Percentiles rank a stretch among this genome's conserved stretches.
Evolutionary conservation across 176 grass and related monocot genomes (phyloP).

Genomic region (Cymbopogon citratus): DNA sequence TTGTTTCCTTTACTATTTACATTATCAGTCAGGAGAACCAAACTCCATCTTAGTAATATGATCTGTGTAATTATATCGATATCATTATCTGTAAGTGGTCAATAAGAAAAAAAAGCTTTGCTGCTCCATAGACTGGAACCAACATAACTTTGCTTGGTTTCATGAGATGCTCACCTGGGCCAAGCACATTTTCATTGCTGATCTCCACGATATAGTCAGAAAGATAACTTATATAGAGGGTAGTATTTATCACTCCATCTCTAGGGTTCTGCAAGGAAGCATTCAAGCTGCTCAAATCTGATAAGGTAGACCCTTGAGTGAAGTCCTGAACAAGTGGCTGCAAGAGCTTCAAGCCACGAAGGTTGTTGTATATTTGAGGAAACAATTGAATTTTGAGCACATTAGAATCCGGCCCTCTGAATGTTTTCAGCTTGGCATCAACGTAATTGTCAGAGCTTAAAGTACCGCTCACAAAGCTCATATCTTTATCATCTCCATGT

Average conservation of each 20-base stretch:
- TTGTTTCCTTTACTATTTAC: too few species aligned
- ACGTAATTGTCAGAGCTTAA: conserved; percentile 54
- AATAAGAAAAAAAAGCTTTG: background rate
- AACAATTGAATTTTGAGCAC: conserved; percentile 91
- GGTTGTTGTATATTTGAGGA: conserved; percentile 73
- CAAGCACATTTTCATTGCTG: conserved; percentile 61
- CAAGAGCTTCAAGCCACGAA: conserved; percentile 63
- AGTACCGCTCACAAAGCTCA: conserved; percentile 77
- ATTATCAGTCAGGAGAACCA: too few species aligned
- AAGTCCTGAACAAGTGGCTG: conserved; percentile 88
- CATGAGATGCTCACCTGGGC: conserved; percentile 57
- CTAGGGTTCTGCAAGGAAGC: conserved; percentile 64
- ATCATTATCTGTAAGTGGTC: background rate
- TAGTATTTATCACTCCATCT: conserved; percentile 85
- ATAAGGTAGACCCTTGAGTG: conserved; percentile 66
- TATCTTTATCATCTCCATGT: conserved; percentile 44
- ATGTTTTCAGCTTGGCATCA: conserved; percentile 64
- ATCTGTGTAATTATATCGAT: conserved; percentile 1
- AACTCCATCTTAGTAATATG: background rate
- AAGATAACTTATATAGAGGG: conserved; percentile 77
- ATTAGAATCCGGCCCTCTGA: conserved; percentile 79
- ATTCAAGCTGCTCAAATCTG: conserved; percentile 58
- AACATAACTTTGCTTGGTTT: background rate
- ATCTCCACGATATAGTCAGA: conserved; percentile 93
- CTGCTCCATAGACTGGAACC: background rate